A percentile compares a stretch with the other conserved stretches of the same genome.
Conservation (phyloP, 1,284 basidiomycete species). For the Ceratobasidium sp. region DNA sequence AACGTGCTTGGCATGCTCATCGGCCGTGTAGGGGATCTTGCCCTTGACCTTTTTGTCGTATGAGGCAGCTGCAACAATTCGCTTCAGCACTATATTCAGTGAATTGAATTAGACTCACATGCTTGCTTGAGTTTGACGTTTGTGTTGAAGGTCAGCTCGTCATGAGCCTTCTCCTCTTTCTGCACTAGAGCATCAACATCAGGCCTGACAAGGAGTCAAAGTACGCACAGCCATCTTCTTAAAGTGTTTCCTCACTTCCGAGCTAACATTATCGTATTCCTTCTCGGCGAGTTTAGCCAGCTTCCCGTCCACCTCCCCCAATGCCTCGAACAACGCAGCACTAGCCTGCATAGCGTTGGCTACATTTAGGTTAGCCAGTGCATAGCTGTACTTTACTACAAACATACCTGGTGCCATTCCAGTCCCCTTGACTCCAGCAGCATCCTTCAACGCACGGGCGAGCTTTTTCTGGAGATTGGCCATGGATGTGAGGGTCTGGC, state of each 20-base stretch:
- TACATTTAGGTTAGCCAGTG: constrained; percentile 4
- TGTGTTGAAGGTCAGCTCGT: constrained; percentile 70
- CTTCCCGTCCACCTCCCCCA: constrained; percentile 72
- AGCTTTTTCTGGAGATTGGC: constrained; percentile 75
- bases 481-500: constrained; percentile 68
- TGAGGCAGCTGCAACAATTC: constrained; percentile 57
- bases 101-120: constrained; percentile 52
- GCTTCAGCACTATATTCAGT: neutral
- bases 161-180: constrained; percentile 81
- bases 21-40: constrained; percentile 67
- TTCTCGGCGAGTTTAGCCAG: constrained; percentile 76
- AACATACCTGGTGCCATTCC: constrained; percentile 65
- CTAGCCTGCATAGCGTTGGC: constrained; percentile 69
- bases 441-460: constrained; percentile 69
- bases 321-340: constrained; percentile 69
- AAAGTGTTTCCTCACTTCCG: constrained; percentile 82
- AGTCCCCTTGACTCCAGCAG: constrained; percentile 65
- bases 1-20: constrained; percentile 79
- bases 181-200: constrained; percentile 47
- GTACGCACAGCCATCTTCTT: constrained; percentile 72
- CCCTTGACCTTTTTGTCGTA: constrained; percentile 83
- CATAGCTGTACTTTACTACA: constrained; percentile 17
- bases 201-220: neutral
- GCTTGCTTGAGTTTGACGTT: constrained; percentile 79
- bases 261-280: constrained; percentile 68